Conservation (phyloP, 2,329 filamentous ascomycete genomes). For the Microsporum audouinii region DNA sequence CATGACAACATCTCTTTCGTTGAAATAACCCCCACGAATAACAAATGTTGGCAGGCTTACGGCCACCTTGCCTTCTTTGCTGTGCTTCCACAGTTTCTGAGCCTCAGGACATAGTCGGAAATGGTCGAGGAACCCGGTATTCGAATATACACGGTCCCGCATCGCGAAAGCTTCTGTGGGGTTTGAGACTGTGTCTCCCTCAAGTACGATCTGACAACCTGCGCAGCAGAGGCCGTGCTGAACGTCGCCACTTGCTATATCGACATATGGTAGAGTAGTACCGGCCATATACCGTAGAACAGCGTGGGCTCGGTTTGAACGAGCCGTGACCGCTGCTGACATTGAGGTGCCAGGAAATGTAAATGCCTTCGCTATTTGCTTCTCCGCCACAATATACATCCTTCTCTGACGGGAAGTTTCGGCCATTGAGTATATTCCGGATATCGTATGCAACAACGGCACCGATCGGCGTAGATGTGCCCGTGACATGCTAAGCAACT, state of each 20-base stretch:
- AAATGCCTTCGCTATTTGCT: neutral
- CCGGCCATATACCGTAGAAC: slow-evolving; percentile 5
- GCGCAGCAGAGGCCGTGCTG: slow-evolving; percentile 3
- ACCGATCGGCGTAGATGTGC: neutral
- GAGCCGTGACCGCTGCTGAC: neutral
- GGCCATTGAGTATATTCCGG: slow-evolving; percentile 4
- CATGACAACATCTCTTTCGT: neutral
- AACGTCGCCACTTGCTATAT: slow-evolving; percentile 2
- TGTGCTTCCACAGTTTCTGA: slow-evolving; percentile 6
- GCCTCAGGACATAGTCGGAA: slow-evolving; percentile 6
- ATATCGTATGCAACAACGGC: neutral
- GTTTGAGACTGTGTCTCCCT: neutral
- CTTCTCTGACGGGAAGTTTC: neutral
- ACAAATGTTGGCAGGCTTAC: neutral
- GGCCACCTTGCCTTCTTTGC: slow-evolving; percentile 6
- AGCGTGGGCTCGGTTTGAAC: neutral
- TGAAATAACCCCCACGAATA: neutral
- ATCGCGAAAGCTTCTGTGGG: neutral
- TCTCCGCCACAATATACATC: neutral
- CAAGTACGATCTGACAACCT: slow-evolving; percentile 8
- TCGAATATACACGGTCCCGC: slow-evolving; percentile 5
- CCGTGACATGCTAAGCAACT: neutral
- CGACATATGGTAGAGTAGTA: slow-evolving; percentile 7
- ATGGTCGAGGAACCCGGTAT: slow-evolving; percentile 2
- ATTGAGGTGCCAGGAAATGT: neutral